Evolutionary conservation across 176 grass and related monocot genomes (phyloP).

Genomic region (Melocanna baccifera): DNA sequence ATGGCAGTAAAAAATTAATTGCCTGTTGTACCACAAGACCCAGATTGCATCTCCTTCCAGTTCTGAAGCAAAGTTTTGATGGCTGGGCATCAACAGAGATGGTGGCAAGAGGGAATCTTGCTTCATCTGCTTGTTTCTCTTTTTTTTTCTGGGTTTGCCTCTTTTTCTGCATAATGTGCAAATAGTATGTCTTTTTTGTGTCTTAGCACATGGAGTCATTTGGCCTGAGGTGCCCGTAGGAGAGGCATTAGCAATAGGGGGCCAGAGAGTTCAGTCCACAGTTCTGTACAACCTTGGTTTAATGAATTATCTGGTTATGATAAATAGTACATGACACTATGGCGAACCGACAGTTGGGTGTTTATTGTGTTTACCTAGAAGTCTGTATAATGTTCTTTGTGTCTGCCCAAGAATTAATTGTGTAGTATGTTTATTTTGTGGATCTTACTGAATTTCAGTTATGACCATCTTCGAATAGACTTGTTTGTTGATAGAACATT

Average conservation of each 20-base stretch:
- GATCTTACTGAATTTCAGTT: background rate
- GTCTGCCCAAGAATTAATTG: background rate
- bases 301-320: background rate
- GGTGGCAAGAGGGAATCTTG: background rate
- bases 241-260: background rate
- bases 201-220: background rate
- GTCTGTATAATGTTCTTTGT: background rate
- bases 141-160: background rate
- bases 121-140: background rate
- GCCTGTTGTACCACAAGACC: background rate
- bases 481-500: background rate
- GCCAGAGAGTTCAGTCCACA: background rate
- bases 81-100: background rate
- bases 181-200: background rate
- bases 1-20: background rate
- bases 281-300: background rate
- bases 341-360: background rate
- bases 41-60: conserved; percentile 1
- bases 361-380: background rate
- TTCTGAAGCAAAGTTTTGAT: conserved; percentile 10
- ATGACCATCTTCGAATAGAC: background rate
- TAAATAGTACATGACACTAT: background rate
- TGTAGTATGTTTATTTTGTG: background rate
- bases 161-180: background rate
- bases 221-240: too few relatives aligned